phyloP scores from a whole-genome alignment of 345 rosid species.

The Ceriops decandra region DNA sequence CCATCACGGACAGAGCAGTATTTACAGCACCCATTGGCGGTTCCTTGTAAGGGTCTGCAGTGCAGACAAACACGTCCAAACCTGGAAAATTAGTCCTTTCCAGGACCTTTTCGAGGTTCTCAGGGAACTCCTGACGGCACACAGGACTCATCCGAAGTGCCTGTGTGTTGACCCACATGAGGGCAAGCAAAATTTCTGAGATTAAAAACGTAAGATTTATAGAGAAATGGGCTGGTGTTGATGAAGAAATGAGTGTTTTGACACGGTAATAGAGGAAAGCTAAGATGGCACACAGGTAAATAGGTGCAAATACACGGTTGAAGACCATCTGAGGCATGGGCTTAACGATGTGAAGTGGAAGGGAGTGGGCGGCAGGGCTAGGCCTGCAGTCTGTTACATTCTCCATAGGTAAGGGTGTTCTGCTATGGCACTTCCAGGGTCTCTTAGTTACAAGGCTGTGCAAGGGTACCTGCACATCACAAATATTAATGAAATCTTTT shows the following conservation, averaged over 20 bases:
- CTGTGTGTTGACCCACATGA: slow-evolving; percentile 52
- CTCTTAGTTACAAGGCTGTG: too few relatives aligned
- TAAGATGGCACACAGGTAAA: slow-evolving; percentile 49
- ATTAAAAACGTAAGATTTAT: slow-evolving; percentile 30
- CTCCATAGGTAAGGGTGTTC: too few relatives aligned
- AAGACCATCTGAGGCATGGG: slow-evolving; percentile 34
- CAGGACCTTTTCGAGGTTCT: slow-evolving; percentile 29
- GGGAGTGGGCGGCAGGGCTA: too few relatives aligned
- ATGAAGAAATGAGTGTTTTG: slow-evolving; percentile 34
- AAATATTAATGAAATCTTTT: too few relatives aligned
- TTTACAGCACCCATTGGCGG: slow-evolving; percentile 68
- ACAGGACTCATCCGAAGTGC: slow-evolving; percentile 41
- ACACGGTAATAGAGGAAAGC: slow-evolving; percentile 48
- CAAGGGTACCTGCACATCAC: too few relatives aligned
- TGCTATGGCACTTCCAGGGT: too few relatives aligned
- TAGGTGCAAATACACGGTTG: slow-evolving; percentile 46
- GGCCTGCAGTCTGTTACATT: too few relatives aligned
- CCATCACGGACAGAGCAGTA: slow-evolving; percentile 76
- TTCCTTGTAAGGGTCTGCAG: slow-evolving; percentile 88
- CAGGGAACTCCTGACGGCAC: slow-evolving; percentile 44
- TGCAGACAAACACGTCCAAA: slow-evolving; percentile 75
- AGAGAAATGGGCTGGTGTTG: slow-evolving; percentile 12
- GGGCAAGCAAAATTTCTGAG: slow-evolving; percentile 58
- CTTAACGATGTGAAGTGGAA: slow-evolving; percentile 36
- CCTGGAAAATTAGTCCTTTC: slow-evolving; percentile 40